Percentiles rank a stretch among this genome's conserved stretches.
phyloP scores from a whole-genome alignment of 1,284 basidiomycete species.

The Ustilago nuda region DNA sequence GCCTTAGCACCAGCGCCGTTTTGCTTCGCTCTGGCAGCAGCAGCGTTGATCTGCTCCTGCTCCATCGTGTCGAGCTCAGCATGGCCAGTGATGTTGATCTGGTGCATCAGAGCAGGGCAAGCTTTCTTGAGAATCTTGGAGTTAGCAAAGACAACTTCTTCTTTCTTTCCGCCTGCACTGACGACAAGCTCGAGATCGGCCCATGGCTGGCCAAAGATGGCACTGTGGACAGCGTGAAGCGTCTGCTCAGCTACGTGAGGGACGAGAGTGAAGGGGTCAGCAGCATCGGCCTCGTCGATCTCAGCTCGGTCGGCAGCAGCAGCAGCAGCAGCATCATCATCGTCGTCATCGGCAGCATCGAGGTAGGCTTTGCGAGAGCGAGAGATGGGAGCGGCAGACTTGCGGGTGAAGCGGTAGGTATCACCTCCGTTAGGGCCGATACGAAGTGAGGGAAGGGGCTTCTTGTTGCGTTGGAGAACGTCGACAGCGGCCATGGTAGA shows the following conservation, averaged over 20 bases:
- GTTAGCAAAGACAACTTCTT: conserved; percentile 39
- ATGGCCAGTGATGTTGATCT: conserved; percentile 33
- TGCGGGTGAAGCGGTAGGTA: conserved; percentile 14
- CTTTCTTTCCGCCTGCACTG: conserved; percentile 28
- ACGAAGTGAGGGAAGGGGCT: conserved; percentile 31
- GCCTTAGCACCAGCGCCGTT: conserved; percentile 6
- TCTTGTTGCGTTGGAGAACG: conserved; percentile 18
- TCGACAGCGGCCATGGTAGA: conserved; percentile 29
- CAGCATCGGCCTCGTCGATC: conserved; percentile 36
- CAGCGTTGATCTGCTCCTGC: conserved; percentile 21
- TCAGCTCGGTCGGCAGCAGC: conserved; percentile 16
- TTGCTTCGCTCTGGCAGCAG: conserved; percentile 16
- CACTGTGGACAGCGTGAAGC: conserved; percentile 41
- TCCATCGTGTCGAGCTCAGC: conserved; percentile 45
- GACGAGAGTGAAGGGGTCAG: conserved; percentile 35
- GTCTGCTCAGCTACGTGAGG: conserved; percentile 44
- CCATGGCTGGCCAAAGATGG: conserved; percentile 44
- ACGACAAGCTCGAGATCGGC: conserved; percentile 44
- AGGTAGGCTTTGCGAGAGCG: conserved; percentile 19
- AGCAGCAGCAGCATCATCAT: conserved; percentile 5
- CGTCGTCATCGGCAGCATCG: conserved; percentile 19
- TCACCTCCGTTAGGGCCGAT: conserved; percentile 9
- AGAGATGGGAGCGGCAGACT: not conserved
- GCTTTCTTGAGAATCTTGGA: conserved; percentile 38
- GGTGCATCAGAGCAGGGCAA: conserved; percentile 34